Conservation (phyloP, 805 yeast genomes). For the Ogataea dorogensis region DNA sequence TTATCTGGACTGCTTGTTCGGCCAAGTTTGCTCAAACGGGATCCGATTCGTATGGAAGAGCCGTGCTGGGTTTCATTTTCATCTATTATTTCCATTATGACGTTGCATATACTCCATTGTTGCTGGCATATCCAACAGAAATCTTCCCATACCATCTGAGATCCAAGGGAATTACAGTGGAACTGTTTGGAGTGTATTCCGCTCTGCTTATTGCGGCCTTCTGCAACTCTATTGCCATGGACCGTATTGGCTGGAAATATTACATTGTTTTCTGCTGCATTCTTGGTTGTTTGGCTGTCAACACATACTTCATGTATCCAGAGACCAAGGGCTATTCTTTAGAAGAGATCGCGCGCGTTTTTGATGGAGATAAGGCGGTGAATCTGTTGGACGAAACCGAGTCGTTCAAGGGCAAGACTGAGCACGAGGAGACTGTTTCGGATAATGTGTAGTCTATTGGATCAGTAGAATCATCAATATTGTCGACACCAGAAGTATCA, state of each 20-base stretch:
- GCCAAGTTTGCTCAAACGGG: constrained; percentile 32
- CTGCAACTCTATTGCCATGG: constrained; percentile 39
- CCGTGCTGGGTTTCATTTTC: constrained; percentile 23
- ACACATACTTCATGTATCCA: constrained; percentile 44
- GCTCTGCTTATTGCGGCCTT: constrained; percentile 25
- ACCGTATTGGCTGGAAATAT: constrained; percentile 38
- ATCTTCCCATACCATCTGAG: constrained; percentile 58
- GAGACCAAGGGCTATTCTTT: constrained; percentile 41
- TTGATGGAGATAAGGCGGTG: constrained; percentile 32
- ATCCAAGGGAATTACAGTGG: constrained; percentile 57
- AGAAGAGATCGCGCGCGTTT: constrained; percentile 43
- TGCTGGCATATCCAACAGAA: constrained; percentile 43
- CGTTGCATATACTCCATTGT: constrained; percentile 46
- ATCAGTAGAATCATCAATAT: neutral
- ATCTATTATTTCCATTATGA: constrained; percentile 40
- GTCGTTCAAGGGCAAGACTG: constrained; percentile 11
- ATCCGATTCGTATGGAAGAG: constrained; percentile 25
- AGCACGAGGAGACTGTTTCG: constrained; percentile 15
- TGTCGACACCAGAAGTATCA: neutral
- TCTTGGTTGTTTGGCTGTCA: constrained; percentile 22
- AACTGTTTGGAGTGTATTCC: constrained; percentile 15
- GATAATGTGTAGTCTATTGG: neutral
- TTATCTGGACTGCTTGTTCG: constrained; percentile 47
- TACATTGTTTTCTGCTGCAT: constrained; percentile 38
- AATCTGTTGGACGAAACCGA: constrained; percentile 6